Percentiles rank a stretch among this genome's conserved stretches.
Conservation (phyloP, 1,284 basidiomycete genomes). For the Hymenochaete sp. region DNA sequence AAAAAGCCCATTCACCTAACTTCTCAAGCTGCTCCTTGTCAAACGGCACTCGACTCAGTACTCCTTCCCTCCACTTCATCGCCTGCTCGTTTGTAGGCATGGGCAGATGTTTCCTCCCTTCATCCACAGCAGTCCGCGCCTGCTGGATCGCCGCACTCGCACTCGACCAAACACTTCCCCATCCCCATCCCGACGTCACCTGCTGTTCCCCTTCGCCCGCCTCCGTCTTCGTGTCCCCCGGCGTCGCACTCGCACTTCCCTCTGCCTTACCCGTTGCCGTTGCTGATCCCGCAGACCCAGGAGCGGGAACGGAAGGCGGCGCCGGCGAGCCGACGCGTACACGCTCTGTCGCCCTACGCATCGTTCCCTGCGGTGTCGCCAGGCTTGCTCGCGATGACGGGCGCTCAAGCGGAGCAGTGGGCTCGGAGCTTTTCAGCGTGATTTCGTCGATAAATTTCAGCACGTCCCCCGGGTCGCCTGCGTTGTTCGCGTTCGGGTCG, state of each 20-base stretch:
- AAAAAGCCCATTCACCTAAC: conserved; percentile 42
- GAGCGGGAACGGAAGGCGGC: conserved; percentile 19
- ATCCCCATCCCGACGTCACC: conserved; percentile 78
- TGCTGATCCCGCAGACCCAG: conserved; percentile 15
- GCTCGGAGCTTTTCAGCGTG: conserved; percentile 79
- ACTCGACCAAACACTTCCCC: conserved; percentile 81
- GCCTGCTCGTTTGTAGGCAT: conserved; percentile 78
- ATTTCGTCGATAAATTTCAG: conserved; percentile 93
- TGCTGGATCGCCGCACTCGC: conserved; percentile 84
- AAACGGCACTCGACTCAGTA: conserved; percentile 36
- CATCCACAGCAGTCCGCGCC: conserved; percentile 81
- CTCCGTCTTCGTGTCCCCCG: background rate
- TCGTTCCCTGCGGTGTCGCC: conserved; percentile 41
- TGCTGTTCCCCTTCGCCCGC: conserved; percentile 21
- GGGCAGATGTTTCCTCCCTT: conserved; percentile 77
- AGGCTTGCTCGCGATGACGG: conserved; percentile 52
- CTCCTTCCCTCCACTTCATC: conserved; percentile 60
- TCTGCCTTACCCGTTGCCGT: conserved; percentile 20
- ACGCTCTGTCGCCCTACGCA: conserved; percentile 70
- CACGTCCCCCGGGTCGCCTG: conserved; percentile 65
- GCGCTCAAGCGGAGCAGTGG: conserved; percentile 50
- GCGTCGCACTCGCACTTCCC: conserved; percentile 24
- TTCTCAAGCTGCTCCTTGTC: conserved; percentile 79
- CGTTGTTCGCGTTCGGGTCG: conserved; percentile 22
- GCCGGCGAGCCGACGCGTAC: conserved; percentile 53